Percentiles rank a stretch among this genome's conserved stretches.
These are phyloP conservation scores for Hymenochaete sp. DNA, from an alignment of 1,284 basidiomycete genomes.

Conservation along the genomic window DNA sequence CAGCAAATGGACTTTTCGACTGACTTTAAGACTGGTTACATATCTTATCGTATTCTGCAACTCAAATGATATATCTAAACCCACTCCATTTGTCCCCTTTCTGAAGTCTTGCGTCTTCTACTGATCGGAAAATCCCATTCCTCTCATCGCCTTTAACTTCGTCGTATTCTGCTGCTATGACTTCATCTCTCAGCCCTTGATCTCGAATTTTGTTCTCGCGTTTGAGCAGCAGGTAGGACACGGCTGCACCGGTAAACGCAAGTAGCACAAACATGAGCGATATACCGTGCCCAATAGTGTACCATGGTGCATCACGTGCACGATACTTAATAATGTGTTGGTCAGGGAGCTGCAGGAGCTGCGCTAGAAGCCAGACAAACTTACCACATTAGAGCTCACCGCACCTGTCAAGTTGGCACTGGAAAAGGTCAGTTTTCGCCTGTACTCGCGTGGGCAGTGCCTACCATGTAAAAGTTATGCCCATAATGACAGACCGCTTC, in stretches of 20 bases:
- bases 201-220: constrained; percentile 37
- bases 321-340: constrained; percentile 27
- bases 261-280: constrained; percentile 42
- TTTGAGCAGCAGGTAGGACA: constrained; percentile 31
- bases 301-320: constrained; percentile 35
- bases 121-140: constrained; percentile 32
- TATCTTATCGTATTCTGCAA: too few species aligned
- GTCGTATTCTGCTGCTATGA: constrained; percentile 27
- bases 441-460: too few species aligned
- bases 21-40: too few species aligned
- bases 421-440: not conserved
- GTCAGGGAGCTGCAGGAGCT: constrained; percentile 1
- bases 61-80: constrained; percentile 31
- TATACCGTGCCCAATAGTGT: constrained; percentile 42
- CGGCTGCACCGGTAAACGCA: constrained; percentile 33
- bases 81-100: constrained; percentile 43
- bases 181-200: constrained; percentile 40
- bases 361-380: constrained; percentile 18
- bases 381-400: constrained; percentile 37
- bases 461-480: constrained; percentile 49
- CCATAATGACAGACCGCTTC: constrained; percentile 65
- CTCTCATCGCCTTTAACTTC: constrained; percentile 16
- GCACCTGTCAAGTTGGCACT: constrained; percentile 41
- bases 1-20: not conserved
- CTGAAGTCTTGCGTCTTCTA: constrained; percentile 32